Base-by-base conservation (phyloP, 805 yeast species). In the Yamadazyma philogaea region DNA sequence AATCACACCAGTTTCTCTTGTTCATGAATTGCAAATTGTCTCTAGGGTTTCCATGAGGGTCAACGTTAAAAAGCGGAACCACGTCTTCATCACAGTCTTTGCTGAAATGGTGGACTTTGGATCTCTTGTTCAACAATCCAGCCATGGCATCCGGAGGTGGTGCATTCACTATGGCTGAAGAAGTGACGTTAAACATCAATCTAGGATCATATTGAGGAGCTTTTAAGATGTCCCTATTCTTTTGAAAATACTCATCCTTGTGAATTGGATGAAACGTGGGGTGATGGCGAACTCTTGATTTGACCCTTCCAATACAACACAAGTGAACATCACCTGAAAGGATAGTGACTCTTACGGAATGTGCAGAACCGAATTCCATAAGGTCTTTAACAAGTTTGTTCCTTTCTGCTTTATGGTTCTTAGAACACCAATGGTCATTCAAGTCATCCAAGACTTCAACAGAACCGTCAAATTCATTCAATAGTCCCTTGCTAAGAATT, bases 381-480 rank as follows among this genome's bases (percentile, higher is more conserved):
- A 91, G 67, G 47, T 69, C 68, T 30, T 70, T 72, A 48, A 90
- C 66, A 30, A 91, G 70, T 50, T 60, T 57, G 61, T 91, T 91
- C 47, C 99, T 77, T 64, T 91, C 99, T 37, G 64, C 63, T 60
- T 91, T 93, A 66, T 91, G 99, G 59, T 82, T 77, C 45, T 74
- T 74, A 3, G 96, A 83, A 61, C 97, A 89, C 99, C 99, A 91
- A 66, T 91, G 98, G 60, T 91, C 99, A 57, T 89, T 83, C 62
- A 93, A 72, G 60, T 91, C 98, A 58, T 93, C 98, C 51, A 93
- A 73, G 12, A 91, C 78, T 64, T 91, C 98, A 5, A 91, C 81
- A 31, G 84, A 79, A 1, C 97, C 97, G 59, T 90, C 96, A 56
- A 90, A 91, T 52, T 87, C 93, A 57, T 93, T 91, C 19, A 88